A percentile compares a stretch with the other conserved stretches of the same genome.
These are phyloP conservation scores for Apodospora peruviana DNA, from an alignment of 495 filamentous ascomycete genomes.

Conservation along the genomic window DNA sequence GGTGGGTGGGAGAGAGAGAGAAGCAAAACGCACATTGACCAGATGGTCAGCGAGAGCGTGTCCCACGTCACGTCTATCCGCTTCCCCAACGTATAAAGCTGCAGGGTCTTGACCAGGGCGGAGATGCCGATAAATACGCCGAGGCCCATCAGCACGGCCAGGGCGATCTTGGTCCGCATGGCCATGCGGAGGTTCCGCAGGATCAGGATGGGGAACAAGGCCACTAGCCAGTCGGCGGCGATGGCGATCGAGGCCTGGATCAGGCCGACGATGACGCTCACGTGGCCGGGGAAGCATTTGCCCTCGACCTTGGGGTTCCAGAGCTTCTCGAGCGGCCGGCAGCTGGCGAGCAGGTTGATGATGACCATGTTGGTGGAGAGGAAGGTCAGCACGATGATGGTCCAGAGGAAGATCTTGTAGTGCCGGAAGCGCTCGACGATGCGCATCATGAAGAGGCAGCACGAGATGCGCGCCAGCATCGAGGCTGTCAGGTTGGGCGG, in stretches of 20 bases:
- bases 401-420: constrained; percentile 1
- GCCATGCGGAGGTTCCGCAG: constrained; percentile 2
- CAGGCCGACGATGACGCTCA: neutral
- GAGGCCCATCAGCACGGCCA: neutral
- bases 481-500: constrained; percentile 1
- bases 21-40: neutral
- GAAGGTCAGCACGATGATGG: neutral
- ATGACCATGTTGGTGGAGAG: neutral
- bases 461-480: neutral
- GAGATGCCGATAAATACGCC: neutral
- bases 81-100: neutral
- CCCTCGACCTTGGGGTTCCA: neutral
- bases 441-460: constrained; percentile 1
- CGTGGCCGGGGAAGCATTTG: neutral
- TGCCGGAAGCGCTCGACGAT: neutral
- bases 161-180: neutral
- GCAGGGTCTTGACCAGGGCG: neutral
- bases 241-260: neutral
- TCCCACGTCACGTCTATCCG: neutral
- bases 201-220: constrained; percentile 1
- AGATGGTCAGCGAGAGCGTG: neutral
- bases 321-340: neutral
- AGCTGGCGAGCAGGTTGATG: neutral
- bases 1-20: too few species aligned
- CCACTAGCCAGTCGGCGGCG: neutral